Conservation (phyloP, 108 stramenopile species). For the Aurantiochytrium sp. region DNA sequence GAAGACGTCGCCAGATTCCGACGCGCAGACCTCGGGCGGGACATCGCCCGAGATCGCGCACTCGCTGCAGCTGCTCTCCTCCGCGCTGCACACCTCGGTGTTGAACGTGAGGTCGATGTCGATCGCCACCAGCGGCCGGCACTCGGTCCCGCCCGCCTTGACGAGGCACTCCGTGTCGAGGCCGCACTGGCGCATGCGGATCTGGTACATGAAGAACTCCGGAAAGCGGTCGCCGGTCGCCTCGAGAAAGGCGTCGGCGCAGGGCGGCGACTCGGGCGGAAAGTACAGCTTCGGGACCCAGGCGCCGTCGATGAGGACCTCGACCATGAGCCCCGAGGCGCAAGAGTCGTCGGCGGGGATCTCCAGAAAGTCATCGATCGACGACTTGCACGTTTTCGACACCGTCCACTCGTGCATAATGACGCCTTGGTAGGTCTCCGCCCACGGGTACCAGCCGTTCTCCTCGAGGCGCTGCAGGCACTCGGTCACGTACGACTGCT, state of each 20-base stretch:
- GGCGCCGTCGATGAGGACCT: not conserved
- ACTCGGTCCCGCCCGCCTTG: not conserved
- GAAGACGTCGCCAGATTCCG: not conserved
- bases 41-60: not conserved
- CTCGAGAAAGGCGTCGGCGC: not conserved
- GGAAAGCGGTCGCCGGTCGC: not conserved
- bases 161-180: not conserved
- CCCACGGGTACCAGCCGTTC: not conserved
- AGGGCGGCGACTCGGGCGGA: not conserved
- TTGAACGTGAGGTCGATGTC: not conserved
- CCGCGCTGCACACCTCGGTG: not conserved
- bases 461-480: not conserved
- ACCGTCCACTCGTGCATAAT: not conserved
- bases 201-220: conserved; percentile 1
- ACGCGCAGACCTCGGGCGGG: not conserved
- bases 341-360: not conserved
- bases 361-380: not conserved
- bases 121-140: not conserved
- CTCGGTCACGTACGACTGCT: not conserved
- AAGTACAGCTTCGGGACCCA: not conserved
- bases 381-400: not conserved
- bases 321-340: not conserved
- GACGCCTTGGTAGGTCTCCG: not conserved
- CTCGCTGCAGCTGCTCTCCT: not conserved
- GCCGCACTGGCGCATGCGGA: conserved; percentile 4